These are phyloP conservation scores for Amanita fuliginea DNA, from an alignment of 768 basidiomycete species.

Conservation along the genomic window DNA sequence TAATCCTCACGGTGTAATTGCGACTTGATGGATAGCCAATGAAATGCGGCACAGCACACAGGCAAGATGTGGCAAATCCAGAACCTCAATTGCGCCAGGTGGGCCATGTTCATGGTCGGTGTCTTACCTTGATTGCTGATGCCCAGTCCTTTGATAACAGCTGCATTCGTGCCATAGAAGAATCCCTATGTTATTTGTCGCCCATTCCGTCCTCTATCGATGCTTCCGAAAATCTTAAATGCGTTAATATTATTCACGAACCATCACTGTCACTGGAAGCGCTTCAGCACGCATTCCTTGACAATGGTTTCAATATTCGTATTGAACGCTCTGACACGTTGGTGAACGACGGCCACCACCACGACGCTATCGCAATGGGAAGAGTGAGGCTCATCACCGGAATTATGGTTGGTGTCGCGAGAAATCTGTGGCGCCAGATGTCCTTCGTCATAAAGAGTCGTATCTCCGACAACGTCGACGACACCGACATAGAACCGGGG, in stretches of 20 bases:
- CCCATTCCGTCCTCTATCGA: constrained; percentile 29
- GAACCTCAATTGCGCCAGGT: constrained; percentile 45
- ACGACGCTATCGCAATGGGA: neutral
- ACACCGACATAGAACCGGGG: neutral
- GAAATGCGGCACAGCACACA: neutral
- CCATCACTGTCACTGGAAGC: constrained; percentile 15
- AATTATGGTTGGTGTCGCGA: neutral
- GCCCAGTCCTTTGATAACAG: constrained; percentile 16
- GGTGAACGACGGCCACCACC: neutral
- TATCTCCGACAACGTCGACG: neutral
- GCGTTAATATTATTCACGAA: constrained; percentile 30
- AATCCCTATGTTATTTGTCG: constrained; percentile 23
- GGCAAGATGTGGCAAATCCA: constrained; percentile 15
- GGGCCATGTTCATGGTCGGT: neutral
- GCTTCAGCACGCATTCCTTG: constrained; percentile 27
- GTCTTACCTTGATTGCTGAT: neutral
- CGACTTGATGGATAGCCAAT: neutral
- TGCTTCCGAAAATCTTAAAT: constrained; percentile 33
- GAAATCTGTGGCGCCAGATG: neutral
- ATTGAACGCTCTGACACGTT: neutral
- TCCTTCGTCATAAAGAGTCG: neutral
- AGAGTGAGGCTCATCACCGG: neutral
- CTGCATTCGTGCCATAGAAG: constrained; percentile 36
- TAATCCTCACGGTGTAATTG: no score
- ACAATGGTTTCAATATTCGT: constrained; percentile 37